Percentiles rank a stretch among this genome's conserved stretches.
phyloP scores from a whole-genome alignment of 2,329 filamentous ascomycete species.

The Monosporascus sp. region DNA sequence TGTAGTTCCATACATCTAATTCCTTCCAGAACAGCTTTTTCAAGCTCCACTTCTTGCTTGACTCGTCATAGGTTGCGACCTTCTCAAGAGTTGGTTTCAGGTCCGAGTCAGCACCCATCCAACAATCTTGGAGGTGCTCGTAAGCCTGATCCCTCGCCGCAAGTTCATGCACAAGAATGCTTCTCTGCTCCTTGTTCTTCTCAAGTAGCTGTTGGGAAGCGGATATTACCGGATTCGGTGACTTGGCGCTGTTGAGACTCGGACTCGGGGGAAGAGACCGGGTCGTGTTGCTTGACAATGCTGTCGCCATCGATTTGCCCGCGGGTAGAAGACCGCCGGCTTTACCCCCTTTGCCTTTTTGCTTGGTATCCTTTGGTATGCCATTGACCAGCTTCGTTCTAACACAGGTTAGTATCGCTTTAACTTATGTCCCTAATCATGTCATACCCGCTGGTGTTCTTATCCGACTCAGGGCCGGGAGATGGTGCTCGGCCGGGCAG shows the following conservation, averaged over 20 bases:
- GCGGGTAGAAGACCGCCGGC: conserved; percentile 11
- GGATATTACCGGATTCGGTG: conserved; percentile 46
- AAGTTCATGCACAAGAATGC: conserved; percentile 54
- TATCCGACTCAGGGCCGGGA: conserved; percentile 38
- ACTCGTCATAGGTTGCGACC: conserved; percentile 47
- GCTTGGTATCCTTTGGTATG: conserved; percentile 18
- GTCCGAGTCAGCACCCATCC: conserved; percentile 47
- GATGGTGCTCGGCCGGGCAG: conserved; percentile 27
- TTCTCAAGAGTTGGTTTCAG: conserved; percentile 51
- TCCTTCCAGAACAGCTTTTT: conserved; percentile 57
- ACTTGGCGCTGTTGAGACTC: conserved; percentile 47
- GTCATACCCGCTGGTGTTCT: conserved; percentile 39
- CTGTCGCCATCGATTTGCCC: conserved; percentile 36
- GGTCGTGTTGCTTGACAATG: conserved; percentile 34
- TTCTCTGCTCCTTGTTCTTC: conserved; percentile 47
- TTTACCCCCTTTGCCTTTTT: conserved; percentile 19
- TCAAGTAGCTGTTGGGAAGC: conserved; percentile 47
- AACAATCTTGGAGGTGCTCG: conserved; percentile 43
- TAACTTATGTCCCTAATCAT: conserved; percentile 1
- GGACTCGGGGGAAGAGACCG: conserved; percentile 50
- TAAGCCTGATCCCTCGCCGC: conserved; percentile 48
- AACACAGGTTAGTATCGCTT: conserved; percentile 24
- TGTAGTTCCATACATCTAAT: conserved; percentile 58
- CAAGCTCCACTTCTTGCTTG: conserved; percentile 48
- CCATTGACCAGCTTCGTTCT: conserved; percentile 34